phyloP scores from a whole-genome alignment of 805 yeast genomes.

The Pichia heedii region DNA sequence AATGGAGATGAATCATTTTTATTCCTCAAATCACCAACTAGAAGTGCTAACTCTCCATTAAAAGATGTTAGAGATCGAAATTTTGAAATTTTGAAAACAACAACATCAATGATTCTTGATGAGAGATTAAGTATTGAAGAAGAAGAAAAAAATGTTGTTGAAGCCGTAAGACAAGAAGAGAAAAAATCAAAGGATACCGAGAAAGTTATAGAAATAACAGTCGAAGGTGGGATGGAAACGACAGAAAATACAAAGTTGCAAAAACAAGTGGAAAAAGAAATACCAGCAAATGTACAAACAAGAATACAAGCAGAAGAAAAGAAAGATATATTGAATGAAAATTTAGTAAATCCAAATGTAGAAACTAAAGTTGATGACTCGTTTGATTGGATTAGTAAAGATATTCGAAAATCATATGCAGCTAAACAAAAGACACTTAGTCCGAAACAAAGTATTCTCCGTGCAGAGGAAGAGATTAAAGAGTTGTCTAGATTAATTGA shows the following conservation, averaged over 20 bases:
- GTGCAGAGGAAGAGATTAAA: conserved; percentile 12
- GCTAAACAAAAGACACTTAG: conserved; percentile 10
- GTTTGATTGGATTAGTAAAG: conserved; percentile 24
- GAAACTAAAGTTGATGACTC: conserved; percentile 16
- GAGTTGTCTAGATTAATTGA: conserved; percentile 16
- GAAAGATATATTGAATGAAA: neutral
- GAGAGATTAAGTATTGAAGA: neutral
- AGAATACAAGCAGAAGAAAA: neutral
- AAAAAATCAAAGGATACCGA: too few species aligned
- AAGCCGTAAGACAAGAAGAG: neutral
- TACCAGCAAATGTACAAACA: too few species aligned
- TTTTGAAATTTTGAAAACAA: conserved; percentile 12
- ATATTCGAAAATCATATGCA: conserved; percentile 26
- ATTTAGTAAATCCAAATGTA: neutral
- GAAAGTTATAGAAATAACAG: neutral
- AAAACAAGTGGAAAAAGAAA: too few species aligned
- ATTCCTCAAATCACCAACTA: conserved; percentile 20
- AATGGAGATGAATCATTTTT: conserved; percentile 8
- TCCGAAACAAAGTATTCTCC: neutral
- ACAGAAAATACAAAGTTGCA: too few species aligned
- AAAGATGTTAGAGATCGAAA: conserved; percentile 13
- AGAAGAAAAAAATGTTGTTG: neutral
- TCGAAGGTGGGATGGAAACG: neutral
- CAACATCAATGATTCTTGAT: conserved; percentile 11
- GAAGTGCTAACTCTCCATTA: conserved; percentile 16